A percentile compares a stretch with the other conserved stretches of the same genome.
phyloP scores from a whole-genome alignment of 306 rosid genomes.

The Prunus kanzakura region DNA sequence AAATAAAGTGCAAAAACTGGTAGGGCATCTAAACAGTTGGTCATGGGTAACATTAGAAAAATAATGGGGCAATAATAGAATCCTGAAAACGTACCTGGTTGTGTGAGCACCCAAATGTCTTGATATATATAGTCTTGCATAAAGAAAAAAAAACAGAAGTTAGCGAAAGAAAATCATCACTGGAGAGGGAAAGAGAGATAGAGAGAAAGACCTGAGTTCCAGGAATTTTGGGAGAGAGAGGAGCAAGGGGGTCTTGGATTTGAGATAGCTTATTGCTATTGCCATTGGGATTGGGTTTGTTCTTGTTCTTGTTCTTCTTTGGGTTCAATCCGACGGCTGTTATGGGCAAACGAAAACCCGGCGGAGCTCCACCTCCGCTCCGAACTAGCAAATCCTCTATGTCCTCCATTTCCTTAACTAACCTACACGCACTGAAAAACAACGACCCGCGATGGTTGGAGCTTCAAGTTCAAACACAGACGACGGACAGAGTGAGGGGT shows the following conservation, averaged over 20 bases:
- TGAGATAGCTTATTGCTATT: slow-evolving; percentile 19
- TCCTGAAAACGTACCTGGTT: slow-evolving; percentile 52
- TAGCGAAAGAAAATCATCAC: not conserved
- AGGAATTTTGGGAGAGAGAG: slow-evolving; percentile 46
- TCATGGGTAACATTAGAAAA: not conserved
- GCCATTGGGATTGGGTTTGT: slow-evolving; percentile 2
- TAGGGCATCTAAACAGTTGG: not conserved
- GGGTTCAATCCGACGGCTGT: slow-evolving; percentile 47
- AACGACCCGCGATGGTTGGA: not conserved
- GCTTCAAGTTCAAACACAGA: not conserved
- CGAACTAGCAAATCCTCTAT: slow-evolving; percentile 70
- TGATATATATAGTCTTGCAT: slow-evolving; percentile 72
- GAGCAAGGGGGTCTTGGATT: slow-evolving; percentile 23
- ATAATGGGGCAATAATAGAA: not conserved
- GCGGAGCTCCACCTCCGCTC: slow-evolving; percentile 47
- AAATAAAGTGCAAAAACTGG: not conserved
- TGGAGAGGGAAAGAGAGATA: not conserved
- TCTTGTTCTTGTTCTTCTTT: slow-evolving; percentile 39
- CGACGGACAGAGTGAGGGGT: not conserved
- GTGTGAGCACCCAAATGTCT: slow-evolving; percentile 95
- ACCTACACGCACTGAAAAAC: not conserved
- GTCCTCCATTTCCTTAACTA: slow-evolving; percentile 58
- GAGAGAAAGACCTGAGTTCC: slow-evolving; percentile 67
- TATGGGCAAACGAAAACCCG: slow-evolving; percentile 75
- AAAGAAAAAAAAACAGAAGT: not conserved